phyloP scores from a whole-genome alignment of 176 grass and related monocot species.

The Musa acuminata region DNA sequence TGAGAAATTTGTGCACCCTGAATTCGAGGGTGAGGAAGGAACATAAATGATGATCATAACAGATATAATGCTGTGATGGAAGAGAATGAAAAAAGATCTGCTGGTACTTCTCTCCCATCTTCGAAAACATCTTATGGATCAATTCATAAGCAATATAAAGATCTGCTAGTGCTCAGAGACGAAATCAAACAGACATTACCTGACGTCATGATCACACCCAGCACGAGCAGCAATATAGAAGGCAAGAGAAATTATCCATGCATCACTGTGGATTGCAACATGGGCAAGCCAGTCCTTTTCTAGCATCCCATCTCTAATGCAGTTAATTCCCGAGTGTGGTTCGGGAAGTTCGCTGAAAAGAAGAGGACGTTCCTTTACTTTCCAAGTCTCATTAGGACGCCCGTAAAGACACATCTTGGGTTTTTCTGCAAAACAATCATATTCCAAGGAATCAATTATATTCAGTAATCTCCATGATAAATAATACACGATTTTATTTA shows the following conservation, averaged over 20 bases:
- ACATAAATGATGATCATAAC: too few relatives aligned
- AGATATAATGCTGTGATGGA: too few relatives aligned
- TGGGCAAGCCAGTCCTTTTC: not conserved
- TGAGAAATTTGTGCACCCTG: too few relatives aligned
- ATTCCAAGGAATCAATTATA: not conserved
- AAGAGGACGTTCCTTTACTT: conserved; percentile 4
- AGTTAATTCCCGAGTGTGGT: not conserved
- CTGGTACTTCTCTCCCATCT: too few relatives aligned
- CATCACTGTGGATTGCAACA: conserved; percentile 2
- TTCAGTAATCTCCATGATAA: too few relatives aligned
- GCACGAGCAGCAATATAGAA: not conserved
- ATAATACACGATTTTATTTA: too few relatives aligned
- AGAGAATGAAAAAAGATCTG: too few relatives aligned
- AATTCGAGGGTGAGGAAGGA: too few relatives aligned
- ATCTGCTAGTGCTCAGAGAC: too few relatives aligned
- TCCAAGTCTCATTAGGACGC: not conserved
- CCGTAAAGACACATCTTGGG: conserved; percentile 1
- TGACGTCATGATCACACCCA: not conserved
- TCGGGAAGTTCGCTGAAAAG: not conserved
- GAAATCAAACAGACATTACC: not conserved
- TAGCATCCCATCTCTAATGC: conserved; percentile 2
- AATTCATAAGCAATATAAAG: too few relatives aligned
- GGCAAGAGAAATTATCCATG: not conserved
- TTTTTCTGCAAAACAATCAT: conserved; percentile 1
- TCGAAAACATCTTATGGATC: too few relatives aligned